Base-by-base conservation (phyloP, 805 yeast genomes). In the Ogataea nitratoaversa region DNA sequence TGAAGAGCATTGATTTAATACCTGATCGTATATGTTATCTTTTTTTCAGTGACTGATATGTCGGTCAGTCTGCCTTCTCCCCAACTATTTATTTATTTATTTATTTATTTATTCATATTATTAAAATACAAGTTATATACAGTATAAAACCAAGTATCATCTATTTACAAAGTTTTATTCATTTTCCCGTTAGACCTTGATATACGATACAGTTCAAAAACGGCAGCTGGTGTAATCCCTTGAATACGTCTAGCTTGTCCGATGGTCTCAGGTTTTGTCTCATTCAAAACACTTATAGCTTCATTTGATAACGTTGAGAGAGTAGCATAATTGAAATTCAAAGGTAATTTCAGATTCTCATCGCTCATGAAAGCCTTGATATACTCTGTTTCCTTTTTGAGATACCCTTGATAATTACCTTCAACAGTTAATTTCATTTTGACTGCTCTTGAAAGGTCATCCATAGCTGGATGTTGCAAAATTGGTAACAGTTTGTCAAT, bases 171-270 rank as follows among this genome's bases (percentile, higher is more conserved):
- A n/a, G n/a, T n/a, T n/a, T n/a, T n/a, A n/a, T n/a, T n/a, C n/a
- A n/a, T n/a, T n/a, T n/a, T n/a, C n/a, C n/a, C n/a, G n/a, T n/a
- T n/a, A 17, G 62, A 57, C 40, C 60, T 66, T 6, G 71, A 71
- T 40, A 83, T 58, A 45, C 80, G 70, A 56, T 81, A 85, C 34
- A 90, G 68, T 56, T 86, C 95, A 47, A 88, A 84, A 14, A 87
- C 68, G 0, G 96, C 93, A 0, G 96, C 91, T 0, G 98, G 96
- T 0, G 98, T 91, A 2, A 93, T 80, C 1, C 99, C 98, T 54
- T 93, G 95, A 11, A 91, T 84, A 50, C 98, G 71, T 57, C 95
- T 74, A 0, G 98, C 98, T 59, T 93, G 98, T 0, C 98, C 98
- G 33, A 93, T 78, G 0, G 97, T 93, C 39, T 78, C 77, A 0